Percentiles rank a stretch among this genome's conserved stretches.
phyloP scores from a whole-genome alignment of 495 filamentous ascomycete species.

The Entonaema liquescens region DNA sequence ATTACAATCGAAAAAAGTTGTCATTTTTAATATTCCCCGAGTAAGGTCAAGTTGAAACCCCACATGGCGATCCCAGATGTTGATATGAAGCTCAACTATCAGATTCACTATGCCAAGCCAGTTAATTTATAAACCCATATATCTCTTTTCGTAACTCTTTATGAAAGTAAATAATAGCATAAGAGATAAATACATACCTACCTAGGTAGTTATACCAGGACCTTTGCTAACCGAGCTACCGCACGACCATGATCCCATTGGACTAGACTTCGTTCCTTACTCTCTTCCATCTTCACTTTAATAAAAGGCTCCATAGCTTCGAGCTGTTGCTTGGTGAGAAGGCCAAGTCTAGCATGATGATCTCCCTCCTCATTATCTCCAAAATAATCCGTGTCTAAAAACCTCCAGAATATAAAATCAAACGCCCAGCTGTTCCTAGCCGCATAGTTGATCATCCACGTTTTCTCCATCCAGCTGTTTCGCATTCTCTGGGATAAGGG shows the following conservation, averaged over 20 bases:
- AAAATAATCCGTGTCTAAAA: slow-evolving; percentile 40
- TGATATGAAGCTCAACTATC: too few species aligned
- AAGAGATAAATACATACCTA: too few species aligned
- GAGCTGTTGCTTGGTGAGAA: background rate
- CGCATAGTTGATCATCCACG: slow-evolving; percentile 47
- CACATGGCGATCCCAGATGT: too few species aligned
- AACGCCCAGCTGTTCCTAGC: slow-evolving; percentile 47
- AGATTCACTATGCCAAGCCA: too few species aligned
- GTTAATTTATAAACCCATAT: too few species aligned
- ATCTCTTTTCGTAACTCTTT: too few species aligned
- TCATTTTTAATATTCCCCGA: background rate
- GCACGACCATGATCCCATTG: background rate
- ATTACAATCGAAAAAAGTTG: too few species aligned
- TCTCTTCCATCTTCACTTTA: background rate
- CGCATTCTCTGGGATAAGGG: background rate
- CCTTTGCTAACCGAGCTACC: background rate
- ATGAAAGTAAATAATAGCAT: too few species aligned
- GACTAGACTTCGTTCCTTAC: background rate
- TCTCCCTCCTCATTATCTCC: slow-evolving; percentile 17
- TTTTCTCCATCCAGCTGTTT: slow-evolving; percentile 45
- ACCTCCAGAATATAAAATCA: slow-evolving; percentile 43
- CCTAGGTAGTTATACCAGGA: background rate
- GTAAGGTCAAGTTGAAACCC: too few species aligned
- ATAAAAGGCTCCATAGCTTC: background rate
- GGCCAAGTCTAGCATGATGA: background rate